Percentiles rank a stretch among this genome's conserved stretches.
phyloP scores from a whole-genome alignment of 106 monocot species.

The Acorus gramineus region DNA sequence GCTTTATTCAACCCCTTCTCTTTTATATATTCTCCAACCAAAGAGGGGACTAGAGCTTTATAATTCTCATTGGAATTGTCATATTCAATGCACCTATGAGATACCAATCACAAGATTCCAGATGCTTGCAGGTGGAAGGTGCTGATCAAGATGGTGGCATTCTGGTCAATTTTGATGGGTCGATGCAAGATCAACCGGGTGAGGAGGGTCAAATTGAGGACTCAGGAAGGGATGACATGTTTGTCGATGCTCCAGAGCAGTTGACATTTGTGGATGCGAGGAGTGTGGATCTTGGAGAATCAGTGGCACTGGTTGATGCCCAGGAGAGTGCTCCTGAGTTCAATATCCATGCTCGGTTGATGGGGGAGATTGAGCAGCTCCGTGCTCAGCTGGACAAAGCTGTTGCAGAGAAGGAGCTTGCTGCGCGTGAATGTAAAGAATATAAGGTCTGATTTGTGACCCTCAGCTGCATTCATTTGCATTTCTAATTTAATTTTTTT shows the following conservation, averaged over 20 bases:
- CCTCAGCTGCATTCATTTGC: neutral
- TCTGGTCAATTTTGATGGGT: constrained; percentile 75
- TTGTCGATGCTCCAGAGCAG: constrained; percentile 77
- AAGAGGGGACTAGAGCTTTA: too few species aligned
- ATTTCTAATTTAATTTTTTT: neutral
- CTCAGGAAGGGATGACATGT: constrained; percentile 53
- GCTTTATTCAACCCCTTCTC: too few species aligned
- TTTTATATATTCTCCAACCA: too few species aligned
- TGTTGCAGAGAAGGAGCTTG: constrained; percentile 10
- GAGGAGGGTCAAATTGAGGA: constrained; percentile 21
- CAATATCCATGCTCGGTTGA: neutral
- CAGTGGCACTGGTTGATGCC: constrained; percentile 50
- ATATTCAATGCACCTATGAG: too few species aligned
- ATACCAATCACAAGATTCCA: constrained; percentile 17
- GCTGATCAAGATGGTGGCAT: constrained; percentile 48
- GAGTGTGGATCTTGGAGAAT: constrained; percentile 39
- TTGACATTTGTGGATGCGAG: constrained; percentile 17
- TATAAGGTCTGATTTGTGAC: constrained; percentile 41
- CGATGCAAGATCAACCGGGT: constrained; percentile 47
- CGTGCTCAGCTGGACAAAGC: constrained; percentile 25
- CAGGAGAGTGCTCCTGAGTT: constrained; percentile 31
- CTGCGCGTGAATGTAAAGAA: constrained; percentile 24
- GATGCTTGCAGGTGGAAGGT: constrained; percentile 4
- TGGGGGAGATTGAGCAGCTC: constrained; percentile 17
- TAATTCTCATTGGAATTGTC: too few species aligned